These are phyloP conservation scores for Colletotrichum sp. DNA, from an alignment of 2,329 filamentous ascomycete species.

Conservation along the genomic window DNA sequence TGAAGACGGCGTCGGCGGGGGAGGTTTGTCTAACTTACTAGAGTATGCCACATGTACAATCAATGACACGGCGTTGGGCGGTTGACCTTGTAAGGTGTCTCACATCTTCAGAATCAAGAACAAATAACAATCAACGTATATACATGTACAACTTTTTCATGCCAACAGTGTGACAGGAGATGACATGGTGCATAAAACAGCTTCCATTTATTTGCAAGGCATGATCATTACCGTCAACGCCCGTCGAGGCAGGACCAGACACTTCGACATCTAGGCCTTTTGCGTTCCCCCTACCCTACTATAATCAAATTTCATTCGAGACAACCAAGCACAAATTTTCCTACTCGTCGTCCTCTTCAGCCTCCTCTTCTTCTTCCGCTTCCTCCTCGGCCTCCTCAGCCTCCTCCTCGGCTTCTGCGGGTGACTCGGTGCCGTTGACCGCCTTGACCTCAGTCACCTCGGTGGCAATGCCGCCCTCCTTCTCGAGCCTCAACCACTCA, in stretches of 20 bases:
- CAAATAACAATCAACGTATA: background rate
- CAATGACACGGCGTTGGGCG: background rate
- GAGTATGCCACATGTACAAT: background rate
- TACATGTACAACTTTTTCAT: conserved; percentile 16
- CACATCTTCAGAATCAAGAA: background rate
- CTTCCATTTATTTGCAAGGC: conserved; percentile 23
- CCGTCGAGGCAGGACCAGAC: conserved; percentile 19
- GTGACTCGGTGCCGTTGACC: conserved; percentile 24
- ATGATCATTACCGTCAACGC: conserved; percentile 27
- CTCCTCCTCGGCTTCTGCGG: conserved; percentile 27
- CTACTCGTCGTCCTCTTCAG: conserved; percentile 25
- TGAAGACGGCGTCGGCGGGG: background rate
- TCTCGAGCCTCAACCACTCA: conserved; percentile 83
- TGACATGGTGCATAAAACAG: conserved; percentile 20
- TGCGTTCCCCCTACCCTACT: conserved; percentile 17
- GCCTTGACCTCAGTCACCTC: conserved; percentile 29
- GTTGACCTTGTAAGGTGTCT: background rate
- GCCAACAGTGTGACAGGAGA: conserved; percentile 16
- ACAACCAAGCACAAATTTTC: background rate
- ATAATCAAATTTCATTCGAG: conserved; percentile 8
- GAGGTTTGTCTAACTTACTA: background rate
- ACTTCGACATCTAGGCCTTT: conserved; percentile 24
- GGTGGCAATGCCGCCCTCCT: conserved; percentile 62
- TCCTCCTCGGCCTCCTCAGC: conserved; percentile 29
- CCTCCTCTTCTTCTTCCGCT: conserved; percentile 24